Evolutionary conservation across 192 early-diverging fungal species (phyloP), one percentile per base, ranked within the genome.

Genomic region (Backusella westeae): DNA sequence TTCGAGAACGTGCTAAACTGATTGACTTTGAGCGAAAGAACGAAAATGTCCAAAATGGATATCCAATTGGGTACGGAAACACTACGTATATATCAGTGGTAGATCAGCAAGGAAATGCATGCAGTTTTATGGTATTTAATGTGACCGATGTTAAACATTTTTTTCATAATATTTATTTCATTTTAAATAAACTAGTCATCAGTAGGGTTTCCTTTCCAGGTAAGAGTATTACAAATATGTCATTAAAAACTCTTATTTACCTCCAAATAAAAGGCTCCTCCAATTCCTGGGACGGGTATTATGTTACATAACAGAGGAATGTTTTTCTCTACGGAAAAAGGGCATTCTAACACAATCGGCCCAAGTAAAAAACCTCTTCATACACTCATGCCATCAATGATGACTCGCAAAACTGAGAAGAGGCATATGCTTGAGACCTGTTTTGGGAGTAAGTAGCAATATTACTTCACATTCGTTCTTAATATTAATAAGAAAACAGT

Each of bases 51-150:
- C 63, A 76, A 44, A 82, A 84, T 35, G 92, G 93, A 5, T 78
- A 77, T 15, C 92, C 93, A 34, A 76, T 81, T 15, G 81, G 83
- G 9, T 81, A 85, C 1, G 83, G 86, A 32, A 91, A 93, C 74
- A 95, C 94, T 1, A 92, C 94, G 1, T 93, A 93, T 74, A 89
- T 95, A 74, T 84, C 87, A 8, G 90, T 92, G 1, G 90, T 90
- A 3, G 94, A 95, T 76, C 73, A 76, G 29, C 86, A 92, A 63
- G 94, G 94, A 34, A 94, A 94, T 76, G 94, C 94, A 12, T 94
- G 93, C 81, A 90, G 88, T 78, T 93, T 93, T 75, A 91, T 95
- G 67, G 84, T 85, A 82, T 59, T 59, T 59, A 15, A 0, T 49
- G 4, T 49, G 44, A 49, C 15, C 4, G 19, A 49, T 5, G 4